Evolutionary conservation across 176 grass and related monocot species (phyloP), one percentile per base, ranked within the genome.

Genomic region (Hordeum vulgare): DNA sequence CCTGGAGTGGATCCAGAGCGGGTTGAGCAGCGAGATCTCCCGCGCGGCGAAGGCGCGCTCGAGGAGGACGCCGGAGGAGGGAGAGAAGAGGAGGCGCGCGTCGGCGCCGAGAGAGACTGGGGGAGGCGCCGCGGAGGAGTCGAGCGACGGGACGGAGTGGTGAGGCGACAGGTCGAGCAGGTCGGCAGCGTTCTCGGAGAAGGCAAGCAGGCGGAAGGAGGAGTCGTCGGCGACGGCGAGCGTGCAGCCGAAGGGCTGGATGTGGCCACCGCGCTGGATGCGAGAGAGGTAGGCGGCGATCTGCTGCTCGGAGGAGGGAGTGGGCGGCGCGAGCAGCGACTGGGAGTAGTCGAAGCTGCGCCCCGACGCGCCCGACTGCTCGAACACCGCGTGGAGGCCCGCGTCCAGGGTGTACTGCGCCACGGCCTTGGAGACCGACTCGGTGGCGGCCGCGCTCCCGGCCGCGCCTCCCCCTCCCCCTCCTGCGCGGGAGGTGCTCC

Each of bases 381-480:
- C 96, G 54, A 99, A 99, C 68, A 96, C 96, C 2, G 93, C 93
- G 77, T 96, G 93, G 61, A 99, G 93, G 44, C 96, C 85, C 6
- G 96, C 96, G 85, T 99, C 96, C 27, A 94, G 60, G 37, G 85
- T 99, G 84, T 96, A 99, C 86, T 99, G 96, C 21, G 96, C 93
- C 67, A 96, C 90, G 75, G 89, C 96, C 91, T 99, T 99, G 80
- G 91, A 96, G 80, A 96, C 78, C 14, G 96, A 91, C 40, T 94
- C 92, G 51, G 92, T 91, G 42, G 89, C 82, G 17, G 70, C 85
- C 29, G 81, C 81, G 39, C 70, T 53, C 14, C 60, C 25, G 24
- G 25, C 70, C 34, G 13, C 35, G 74, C 86, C 81, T 41, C 66
- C 66, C 4, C 67, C 80, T 14, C 63, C 79, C 9, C 73, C 83